phyloP scores from a whole-genome alignment of 164 flowering plant species.

The Berberis vulgaris region DNA sequence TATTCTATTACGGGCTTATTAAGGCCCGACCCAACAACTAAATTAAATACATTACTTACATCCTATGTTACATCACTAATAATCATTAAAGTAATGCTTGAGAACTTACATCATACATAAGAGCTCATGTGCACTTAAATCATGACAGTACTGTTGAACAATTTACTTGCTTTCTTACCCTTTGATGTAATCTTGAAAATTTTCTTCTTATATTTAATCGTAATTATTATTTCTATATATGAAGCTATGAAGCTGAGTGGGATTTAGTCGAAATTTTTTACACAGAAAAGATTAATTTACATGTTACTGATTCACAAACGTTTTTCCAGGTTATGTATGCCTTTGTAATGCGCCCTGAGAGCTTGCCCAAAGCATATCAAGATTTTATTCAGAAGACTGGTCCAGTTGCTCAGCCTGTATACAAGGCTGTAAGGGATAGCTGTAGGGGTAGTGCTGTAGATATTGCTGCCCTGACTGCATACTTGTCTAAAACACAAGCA shows the following conservation, averaged over 20 bases:
- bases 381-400: constrained; percentile 96
- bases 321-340: constrained; percentile 83
- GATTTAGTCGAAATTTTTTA: too few relatives aligned
- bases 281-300: not conserved
- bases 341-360: constrained; percentile 97
- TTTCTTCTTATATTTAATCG: too few relatives aligned
- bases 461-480: constrained; percentile 57
- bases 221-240: too few relatives aligned
- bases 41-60: too few relatives aligned
- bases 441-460: constrained; percentile 79
- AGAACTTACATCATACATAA: too few relatives aligned
- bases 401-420: constrained; percentile 88
- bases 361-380: constrained; percentile 89
- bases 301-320: not conserved
- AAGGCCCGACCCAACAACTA: too few relatives aligned
- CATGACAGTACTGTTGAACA: not conserved
- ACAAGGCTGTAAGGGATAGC: constrained; percentile 85
- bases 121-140: too few relatives aligned
- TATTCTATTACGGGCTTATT: too few relatives aligned
- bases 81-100: too few relatives aligned
- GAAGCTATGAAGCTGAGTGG: too few relatives aligned
- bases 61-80: too few relatives aligned
- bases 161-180: not conserved
- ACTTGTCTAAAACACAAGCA: constrained; percentile 40
- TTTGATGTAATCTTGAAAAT: too few relatives aligned